phyloP scores from a whole-genome alignment of 129 eudicot species.

The Helianthus annuus region DNA sequence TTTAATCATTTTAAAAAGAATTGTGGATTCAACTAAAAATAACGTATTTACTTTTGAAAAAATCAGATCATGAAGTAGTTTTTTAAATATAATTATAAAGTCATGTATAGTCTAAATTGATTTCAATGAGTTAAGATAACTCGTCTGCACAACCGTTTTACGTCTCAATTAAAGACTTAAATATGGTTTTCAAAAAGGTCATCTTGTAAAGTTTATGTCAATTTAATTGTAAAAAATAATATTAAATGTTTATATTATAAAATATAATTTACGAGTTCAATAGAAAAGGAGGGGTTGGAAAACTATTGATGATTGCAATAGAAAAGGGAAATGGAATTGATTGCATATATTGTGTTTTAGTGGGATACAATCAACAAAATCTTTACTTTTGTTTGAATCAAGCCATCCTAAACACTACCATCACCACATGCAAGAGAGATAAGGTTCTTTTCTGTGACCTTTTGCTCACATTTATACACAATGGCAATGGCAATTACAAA shows the following conservation, averaged over 20 bases:
- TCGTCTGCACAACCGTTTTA: background rate
- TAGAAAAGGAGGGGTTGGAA: background rate
- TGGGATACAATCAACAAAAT: constrained; percentile 36
- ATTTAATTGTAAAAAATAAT: background rate
- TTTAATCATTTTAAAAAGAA: no score
- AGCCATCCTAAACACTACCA: constrained; percentile 19
- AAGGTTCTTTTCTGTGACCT: constrained; percentile 21
- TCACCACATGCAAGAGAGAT: constrained; percentile 37
- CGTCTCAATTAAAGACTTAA: background rate
- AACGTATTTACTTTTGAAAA: background rate
- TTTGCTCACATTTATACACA: constrained; percentile 11
- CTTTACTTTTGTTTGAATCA: constrained; percentile 35
- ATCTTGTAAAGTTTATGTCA: background rate
- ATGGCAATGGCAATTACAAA: background rate
- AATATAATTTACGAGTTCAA: no score
- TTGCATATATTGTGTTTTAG: constrained; percentile 31
- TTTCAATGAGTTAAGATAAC: background rate
- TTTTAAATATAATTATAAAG: background rate
- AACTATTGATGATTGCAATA: background rate
- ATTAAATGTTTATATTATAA: background rate
- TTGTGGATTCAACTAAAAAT: no score
- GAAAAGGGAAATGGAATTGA: constrained; percentile 17
- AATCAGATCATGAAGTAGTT: no score
- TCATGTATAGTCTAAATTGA: background rate
- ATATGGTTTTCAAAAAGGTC: background rate